Conservation (phyloP, 2,329 filamentous ascomycete species). For the Ophiostoma ulmi region DNA sequence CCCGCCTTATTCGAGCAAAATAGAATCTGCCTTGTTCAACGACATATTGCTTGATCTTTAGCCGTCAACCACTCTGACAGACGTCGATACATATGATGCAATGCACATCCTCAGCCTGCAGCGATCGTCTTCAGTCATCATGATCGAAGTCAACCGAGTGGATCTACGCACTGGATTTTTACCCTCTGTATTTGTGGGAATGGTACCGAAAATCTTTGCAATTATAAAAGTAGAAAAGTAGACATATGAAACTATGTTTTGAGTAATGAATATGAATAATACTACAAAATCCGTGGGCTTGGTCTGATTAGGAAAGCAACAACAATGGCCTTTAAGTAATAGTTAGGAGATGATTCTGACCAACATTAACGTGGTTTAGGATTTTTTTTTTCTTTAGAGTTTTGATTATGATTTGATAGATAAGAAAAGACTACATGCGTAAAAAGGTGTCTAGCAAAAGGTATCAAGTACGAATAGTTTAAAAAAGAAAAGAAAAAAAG, state of each 20-base stretch:
- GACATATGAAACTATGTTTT: neutral
- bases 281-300: neutral
- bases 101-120: neutral
- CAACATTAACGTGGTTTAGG: neutral
- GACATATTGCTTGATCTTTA: neutral
- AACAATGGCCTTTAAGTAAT: neutral
- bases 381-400: neutral
- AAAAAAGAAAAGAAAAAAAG: neutral
- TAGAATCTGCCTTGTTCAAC: neutral
- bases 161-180: neutral
- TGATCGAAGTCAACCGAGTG: neutral
- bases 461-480: neutral
- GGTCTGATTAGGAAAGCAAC: neutral
- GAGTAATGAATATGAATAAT: neutral
- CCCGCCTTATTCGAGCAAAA: too few species aligned
- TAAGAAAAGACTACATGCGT: neutral
- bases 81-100: neutral
- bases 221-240: neutral
- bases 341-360: neutral
- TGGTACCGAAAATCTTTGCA: neutral
- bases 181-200: conserved; percentile 1
- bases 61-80: neutral
- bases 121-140: neutral
- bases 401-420: neutral
- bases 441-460: conserved; percentile 6